Evolutionary conservation across 2,329 filamentous ascomycete species (phyloP).

Genomic region (Penicillium sp.): DNA sequence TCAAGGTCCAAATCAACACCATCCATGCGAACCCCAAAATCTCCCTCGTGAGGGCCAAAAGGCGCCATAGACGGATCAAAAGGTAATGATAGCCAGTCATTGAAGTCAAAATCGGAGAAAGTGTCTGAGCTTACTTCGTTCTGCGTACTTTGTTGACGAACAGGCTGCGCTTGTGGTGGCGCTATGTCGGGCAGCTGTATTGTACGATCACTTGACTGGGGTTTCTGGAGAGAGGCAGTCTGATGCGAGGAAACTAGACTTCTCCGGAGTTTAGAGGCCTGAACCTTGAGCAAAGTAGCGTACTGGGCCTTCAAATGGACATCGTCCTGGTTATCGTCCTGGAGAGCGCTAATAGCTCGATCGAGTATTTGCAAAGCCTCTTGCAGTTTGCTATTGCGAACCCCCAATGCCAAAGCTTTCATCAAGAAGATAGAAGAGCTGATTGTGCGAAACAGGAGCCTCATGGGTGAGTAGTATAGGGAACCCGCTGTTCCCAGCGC

Average conservation of each 20-base stretch:
- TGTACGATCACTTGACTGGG: too few relatives aligned
- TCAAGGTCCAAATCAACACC: slow-evolving; percentile 25
- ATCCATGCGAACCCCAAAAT: slow-evolving; percentile 19
- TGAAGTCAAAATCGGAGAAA: slow-evolving; percentile 5
- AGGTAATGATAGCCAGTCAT: slow-evolving; percentile 27
- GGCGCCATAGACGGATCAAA: slow-evolving; percentile 30
- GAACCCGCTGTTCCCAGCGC: slow-evolving; percentile 36
- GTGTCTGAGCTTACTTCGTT: not conserved
- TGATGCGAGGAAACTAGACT: slow-evolving; percentile 13
- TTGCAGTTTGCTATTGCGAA: slow-evolving; percentile 42
- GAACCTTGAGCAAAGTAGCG: slow-evolving; percentile 41
- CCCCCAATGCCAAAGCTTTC: slow-evolving; percentile 44
- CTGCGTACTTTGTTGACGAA: too few relatives aligned
- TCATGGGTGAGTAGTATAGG: slow-evolving; percentile 47
- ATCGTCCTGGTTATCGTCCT: slow-evolving; percentile 43
- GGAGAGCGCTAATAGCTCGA: slow-evolving; percentile 40
- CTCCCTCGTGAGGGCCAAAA: slow-evolving; percentile 21
- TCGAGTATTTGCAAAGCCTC: slow-evolving; percentile 43
- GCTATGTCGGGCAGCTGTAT: too few relatives aligned
- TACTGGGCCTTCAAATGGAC: slow-evolving; percentile 47
- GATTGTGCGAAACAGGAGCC: slow-evolving; percentile 50
- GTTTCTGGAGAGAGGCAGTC: too few relatives aligned
- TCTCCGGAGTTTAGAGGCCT: slow-evolving; percentile 24
- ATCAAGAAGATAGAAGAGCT: slow-evolving; percentile 52
- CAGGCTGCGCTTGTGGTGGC: too few relatives aligned